Evolutionary conservation across 345 rosid genomes (phyloP), one percentile per base, ranked within the genome.

Genomic region (Turnera subulata): DNA sequence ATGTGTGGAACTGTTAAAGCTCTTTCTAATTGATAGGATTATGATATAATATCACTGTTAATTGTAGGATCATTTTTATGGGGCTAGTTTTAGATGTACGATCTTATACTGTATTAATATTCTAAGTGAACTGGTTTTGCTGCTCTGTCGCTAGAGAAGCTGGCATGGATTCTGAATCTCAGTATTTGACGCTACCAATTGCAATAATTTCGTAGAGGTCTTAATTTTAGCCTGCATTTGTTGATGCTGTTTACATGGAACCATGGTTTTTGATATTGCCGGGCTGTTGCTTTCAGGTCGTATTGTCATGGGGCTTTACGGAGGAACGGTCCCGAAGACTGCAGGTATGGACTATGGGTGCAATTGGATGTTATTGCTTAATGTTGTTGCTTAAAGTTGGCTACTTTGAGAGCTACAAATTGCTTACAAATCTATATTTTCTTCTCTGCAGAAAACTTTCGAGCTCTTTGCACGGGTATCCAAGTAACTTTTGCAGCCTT

Each of bases 391-490:
- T 56, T 40, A 20, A 49, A 14, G 6, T 58, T 29, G 20, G 2
- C 35, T 45, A 5, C 45, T 17, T 13, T 6, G 13, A 25, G 35
- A 38, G 18, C 23, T 10, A 23, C 43, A 15, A 29, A 33, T 29
- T 29, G 35, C 58, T 51, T 35, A 50, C n/a, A 16, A 26, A 6
- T 38, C 56, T 25, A 14, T 49, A 21, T 61, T 20, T 48, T 21
- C 35, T 47, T 29, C 22, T 25, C 50, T 80, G 82, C 97, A 92
- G 98, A 92, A 66, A 92, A 92, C 59, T 92, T 89, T 82, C 80
- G 97, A 65, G 97, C 99, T 32, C 70, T 92, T 4, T 92, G 97
- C 82, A 92, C 99, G 6, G 97, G 99, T 92, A 74, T 59, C 61
- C 68, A 55, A 35, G 61, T 63, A 63, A 55, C 68, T 62, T 55